Evolutionary conservation across 2,329 filamentous ascomycete species (phyloP).

Genomic region (Trichoderma citrinoviride): DNA sequence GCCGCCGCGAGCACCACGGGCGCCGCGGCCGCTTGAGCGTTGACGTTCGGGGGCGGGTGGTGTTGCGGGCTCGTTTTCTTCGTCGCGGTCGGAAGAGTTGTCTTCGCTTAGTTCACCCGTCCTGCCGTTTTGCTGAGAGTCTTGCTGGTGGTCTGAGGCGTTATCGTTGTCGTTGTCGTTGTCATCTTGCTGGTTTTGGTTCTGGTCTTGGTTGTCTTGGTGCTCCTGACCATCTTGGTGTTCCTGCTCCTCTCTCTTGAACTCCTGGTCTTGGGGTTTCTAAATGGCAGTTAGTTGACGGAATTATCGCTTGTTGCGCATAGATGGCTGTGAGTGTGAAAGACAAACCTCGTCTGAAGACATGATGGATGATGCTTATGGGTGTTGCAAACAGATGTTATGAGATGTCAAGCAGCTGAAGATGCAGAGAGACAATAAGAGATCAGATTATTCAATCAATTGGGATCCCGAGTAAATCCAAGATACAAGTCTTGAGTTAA

Average conservation of each 20-base stretch:
- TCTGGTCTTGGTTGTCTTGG: background rate
- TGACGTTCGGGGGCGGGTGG: slow-evolving; percentile 9
- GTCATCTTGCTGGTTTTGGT: background rate
- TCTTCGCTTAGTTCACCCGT: slow-evolving; percentile 15
- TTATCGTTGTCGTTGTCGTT: slow-evolving; percentile 18
- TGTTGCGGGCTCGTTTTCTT: slow-evolving; percentile 10
- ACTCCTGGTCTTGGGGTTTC: slow-evolving; percentile 6
- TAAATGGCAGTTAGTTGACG: background rate
- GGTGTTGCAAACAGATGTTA: background rate
- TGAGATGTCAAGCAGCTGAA: background rate
- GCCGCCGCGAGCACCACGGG: no score
- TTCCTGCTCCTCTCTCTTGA: background rate
- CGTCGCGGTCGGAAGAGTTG: slow-evolving; percentile 7
- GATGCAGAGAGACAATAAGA: background rate
- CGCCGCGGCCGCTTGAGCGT: background rate
- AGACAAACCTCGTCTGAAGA: slow-evolving; percentile 18
- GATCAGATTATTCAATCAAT: background rate
- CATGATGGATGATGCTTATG: background rate
- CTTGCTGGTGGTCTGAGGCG: background rate
- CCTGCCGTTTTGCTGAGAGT: background rate
- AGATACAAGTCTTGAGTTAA: slow-evolving; percentile 9
- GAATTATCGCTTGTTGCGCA: background rate
- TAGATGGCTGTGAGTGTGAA: background rate
- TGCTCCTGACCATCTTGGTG: background rate
- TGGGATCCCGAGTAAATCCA: background rate